Base-by-base conservation (phyloP, 495 filamentous ascomycete genomes). In the Neurospora sp. region DNA sequence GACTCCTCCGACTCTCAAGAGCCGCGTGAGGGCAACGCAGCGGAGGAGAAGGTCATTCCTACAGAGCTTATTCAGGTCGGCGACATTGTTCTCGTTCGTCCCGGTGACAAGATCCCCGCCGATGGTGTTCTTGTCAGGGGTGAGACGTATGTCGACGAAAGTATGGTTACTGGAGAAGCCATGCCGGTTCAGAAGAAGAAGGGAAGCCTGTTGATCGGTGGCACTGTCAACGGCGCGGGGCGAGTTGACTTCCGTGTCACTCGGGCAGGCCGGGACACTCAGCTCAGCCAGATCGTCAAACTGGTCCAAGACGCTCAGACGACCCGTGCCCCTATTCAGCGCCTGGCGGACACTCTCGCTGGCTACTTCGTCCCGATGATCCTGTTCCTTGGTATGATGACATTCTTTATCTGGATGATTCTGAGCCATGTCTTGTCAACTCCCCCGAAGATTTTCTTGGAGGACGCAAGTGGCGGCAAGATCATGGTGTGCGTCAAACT, bases 161-260 rank as follows among this genome's bases (percentile, higher is more conserved):
- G 93, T 78, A 98, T 98, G 96, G 94, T 99, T 48, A 99, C 96
- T 14, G 96, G 96, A 71, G 96, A 99, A 83, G 91, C 95, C 3
- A 92, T 97, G 84, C 94, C 95, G 1, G 93, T 98, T 42, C 89
- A 92, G 74, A 99, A 98, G 80, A 88, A 86, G 72, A 92, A 92
- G 76, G 93, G 93, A 2, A 90, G 89, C 78, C 79, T 89, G 54
- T 82, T 98, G 46, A 94, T 98, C 79, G 96, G 94, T n/a, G 96
- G 96, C 10, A 99, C 96, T 6, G 95, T 99, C 75, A 99, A 99
- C 78, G 94, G 94, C 27, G 90, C 93, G 62, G 95, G 95, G 5
- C 87, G 95, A 18, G 83, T 98, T 35, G 96, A 99, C 80, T 96
- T 99, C 82, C 90, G 91, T 69, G 96, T 99, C 69, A 97, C 93